These are phyloP conservation scores for Fremontodendron californicum DNA, from an alignment of 345 rosid genomes.

Conservation along the genomic window DNA sequence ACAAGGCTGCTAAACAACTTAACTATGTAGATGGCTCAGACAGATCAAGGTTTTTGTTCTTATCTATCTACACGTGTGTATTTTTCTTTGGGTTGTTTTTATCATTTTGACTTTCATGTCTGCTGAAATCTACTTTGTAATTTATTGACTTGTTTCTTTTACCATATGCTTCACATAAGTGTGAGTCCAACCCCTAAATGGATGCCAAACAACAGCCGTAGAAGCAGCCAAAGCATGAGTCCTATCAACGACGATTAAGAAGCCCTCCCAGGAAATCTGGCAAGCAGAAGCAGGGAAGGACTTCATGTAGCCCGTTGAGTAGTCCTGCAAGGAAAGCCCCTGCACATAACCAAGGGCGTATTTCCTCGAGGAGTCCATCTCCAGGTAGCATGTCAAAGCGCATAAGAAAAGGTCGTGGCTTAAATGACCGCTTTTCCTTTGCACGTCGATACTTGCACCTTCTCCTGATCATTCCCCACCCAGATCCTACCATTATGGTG, in stretches of 20 bases:
- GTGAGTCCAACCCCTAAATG: slow-evolving; percentile 42
- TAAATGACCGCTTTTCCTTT: slow-evolving; percentile 82
- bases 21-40: slow-evolving; percentile 29
- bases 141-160: slow-evolving; percentile 8
- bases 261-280: slow-evolving; percentile 42
- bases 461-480: slow-evolving; percentile 74
- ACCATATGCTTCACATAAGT: slow-evolving; percentile 42
- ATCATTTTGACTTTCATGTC: not conserved
- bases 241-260: slow-evolving; percentile 36
- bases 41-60: slow-evolving; percentile 58
- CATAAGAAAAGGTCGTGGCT: slow-evolving; percentile 93
- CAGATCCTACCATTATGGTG: slow-evolving; percentile 47
- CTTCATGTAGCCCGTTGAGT: slow-evolving; percentile 31
- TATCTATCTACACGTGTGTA: too few species aligned
- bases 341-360: slow-evolving; percentile 26
- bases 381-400: slow-evolving; percentile 62
- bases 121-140: not conserved
- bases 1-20: slow-evolving; percentile 23
- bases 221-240: slow-evolving; percentile 38
- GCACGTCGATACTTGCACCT: slow-evolving; percentile 90
- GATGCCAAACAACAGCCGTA: slow-evolving; percentile 33
- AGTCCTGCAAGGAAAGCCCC: slow-evolving; percentile 38
- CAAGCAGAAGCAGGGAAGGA: slow-evolving; percentile 27
- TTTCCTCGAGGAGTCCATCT: slow-evolving; percentile 41
- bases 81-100: too few species aligned